Evolutionary conservation across 2,329 filamentous ascomycete species (phyloP).

Genomic region (Neonectria ditissima): DNA sequence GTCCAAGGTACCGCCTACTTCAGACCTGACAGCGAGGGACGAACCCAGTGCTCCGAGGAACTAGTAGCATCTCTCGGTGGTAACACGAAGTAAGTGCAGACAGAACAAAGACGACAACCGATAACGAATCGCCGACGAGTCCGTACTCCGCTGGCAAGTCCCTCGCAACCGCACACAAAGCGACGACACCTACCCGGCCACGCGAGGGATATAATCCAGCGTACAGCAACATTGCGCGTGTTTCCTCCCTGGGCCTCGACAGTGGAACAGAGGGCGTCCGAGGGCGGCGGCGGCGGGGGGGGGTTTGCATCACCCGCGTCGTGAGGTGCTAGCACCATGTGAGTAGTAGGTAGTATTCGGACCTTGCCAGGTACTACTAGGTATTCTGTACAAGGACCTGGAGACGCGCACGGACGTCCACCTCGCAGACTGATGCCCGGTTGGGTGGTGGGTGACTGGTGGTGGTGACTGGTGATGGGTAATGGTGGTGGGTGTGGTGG

Average conservation of each 20-base stretch:
- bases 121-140: neutral
- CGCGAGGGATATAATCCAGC: conserved; percentile 12
- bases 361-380: neutral
- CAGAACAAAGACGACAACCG: neutral
- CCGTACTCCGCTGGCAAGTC: neutral
- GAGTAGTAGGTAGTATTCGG: neutral
- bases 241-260: conserved; percentile 5
- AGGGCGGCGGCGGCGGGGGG: conserved; percentile 7
- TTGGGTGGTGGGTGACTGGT: neutral
- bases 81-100: neutral
- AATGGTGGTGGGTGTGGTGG: conserved; percentile 8
- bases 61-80: neutral
- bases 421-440: neutral
- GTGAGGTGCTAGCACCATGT: neutral
- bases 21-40: neutral
- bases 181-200: neutral
- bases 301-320: conserved; percentile 11
- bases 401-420: conserved; percentile 7
- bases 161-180: neutral
- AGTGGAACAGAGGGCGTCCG: conserved; percentile 18
- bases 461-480: too few relatives aligned
- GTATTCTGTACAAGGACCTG: neutral
- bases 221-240: conserved; percentile 4
- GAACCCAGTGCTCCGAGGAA: neutral
- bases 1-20: conserved; percentile 3